Conservation (phyloP, 495 filamentous ascomycete species). For the Filosporella fistucella region DNA sequence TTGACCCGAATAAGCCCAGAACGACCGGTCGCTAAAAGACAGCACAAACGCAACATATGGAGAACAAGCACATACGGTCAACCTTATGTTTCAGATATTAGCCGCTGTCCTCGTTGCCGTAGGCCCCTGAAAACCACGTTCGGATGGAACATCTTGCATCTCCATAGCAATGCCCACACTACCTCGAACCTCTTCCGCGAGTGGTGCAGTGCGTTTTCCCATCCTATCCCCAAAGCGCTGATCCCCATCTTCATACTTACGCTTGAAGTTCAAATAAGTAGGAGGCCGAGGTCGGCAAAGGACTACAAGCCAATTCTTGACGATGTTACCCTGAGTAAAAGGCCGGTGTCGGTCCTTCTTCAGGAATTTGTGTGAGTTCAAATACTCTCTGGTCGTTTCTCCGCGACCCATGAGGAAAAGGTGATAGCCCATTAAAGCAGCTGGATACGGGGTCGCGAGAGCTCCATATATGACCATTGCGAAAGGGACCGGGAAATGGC, state of each 20-base stretch:
- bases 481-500: slow-evolving; percentile 70
- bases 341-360: slow-evolving; percentile 89
- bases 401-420: slow-evolving; percentile 83
- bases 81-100: too few species aligned
- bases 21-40: slow-evolving; percentile 18
- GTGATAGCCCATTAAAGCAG: slow-evolving; percentile 82
- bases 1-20: too few species aligned
- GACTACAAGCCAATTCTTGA: slow-evolving; percentile 78
- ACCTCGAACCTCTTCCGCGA: slow-evolving; percentile 40
- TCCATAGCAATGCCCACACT: slow-evolving; percentile 45
- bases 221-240: slow-evolving; percentile 69
- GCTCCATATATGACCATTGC: slow-evolving; percentile 84
- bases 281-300: slow-evolving; percentile 80
- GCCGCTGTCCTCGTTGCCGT: slow-evolving; percentile 4
- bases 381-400: slow-evolving; percentile 92
- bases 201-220: slow-evolving; percentile 37
- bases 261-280: slow-evolving; percentile 87
- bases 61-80: too few species aligned
- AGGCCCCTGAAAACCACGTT: slow-evolving; percentile 22
- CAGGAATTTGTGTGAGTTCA: slow-evolving; percentile 90
- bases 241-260: slow-evolving; percentile 71
- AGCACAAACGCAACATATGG: background rate
- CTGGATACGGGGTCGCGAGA: slow-evolving; percentile 72
- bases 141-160: slow-evolving; percentile 45
- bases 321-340: slow-evolving; percentile 72